Conservation (phyloP, 768 basidiomycete species). For the Hebeloma cylindrosporum region DNA sequence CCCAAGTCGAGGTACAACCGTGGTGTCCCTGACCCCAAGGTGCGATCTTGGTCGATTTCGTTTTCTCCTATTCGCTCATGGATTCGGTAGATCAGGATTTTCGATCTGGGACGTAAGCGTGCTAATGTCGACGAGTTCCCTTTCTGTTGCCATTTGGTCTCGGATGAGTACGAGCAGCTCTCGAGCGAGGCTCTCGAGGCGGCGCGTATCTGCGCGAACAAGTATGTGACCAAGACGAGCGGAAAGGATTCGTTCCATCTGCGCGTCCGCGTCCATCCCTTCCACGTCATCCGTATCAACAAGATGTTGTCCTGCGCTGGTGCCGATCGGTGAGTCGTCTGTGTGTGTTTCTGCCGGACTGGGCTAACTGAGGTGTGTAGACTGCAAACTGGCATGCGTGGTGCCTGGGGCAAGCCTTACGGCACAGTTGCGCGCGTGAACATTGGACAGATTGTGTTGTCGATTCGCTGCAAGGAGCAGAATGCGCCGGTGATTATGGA, state of each 20-base stretch:
- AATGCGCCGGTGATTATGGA: conserved; percentile 91
- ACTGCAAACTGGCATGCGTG: conserved; percentile 97
- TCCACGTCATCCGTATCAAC: conserved; percentile 99
- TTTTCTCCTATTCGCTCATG: neutral
- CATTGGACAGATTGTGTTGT: conserved; percentile 92
- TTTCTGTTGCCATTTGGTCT: conserved; percentile 94
- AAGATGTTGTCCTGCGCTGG: conserved; percentile 99
- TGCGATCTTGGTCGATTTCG: conserved; percentile 30
- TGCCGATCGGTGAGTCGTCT: conserved; percentile 78
- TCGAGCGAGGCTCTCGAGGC: conserved; percentile 96
- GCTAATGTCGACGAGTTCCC: conserved; percentile 98
- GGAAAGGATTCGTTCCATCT: conserved; percentile 99
- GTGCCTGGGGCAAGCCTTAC: conserved; percentile 99
- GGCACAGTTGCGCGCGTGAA: conserved; percentile 94
- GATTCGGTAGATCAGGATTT: conserved; percentile 81
- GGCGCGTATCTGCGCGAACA: conserved; percentile 99
- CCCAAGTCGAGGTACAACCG: conserved; percentile 96
- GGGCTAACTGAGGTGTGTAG: conserved; percentile 34
- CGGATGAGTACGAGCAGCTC: conserved; percentile 97
- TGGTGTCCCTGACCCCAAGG: conserved; percentile 97
- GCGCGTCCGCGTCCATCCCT: conserved; percentile 95
- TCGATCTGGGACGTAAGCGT: conserved; percentile 93
- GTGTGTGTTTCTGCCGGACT: neutral
- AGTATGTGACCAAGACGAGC: conserved; percentile 96
- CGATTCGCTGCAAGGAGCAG: conserved; percentile 86